Percentiles rank a stretch among this genome's conserved stretches.
phyloP scores from a whole-genome alignment of 192 early-diverging fungal species.

The Podila clonocystis region DNA sequence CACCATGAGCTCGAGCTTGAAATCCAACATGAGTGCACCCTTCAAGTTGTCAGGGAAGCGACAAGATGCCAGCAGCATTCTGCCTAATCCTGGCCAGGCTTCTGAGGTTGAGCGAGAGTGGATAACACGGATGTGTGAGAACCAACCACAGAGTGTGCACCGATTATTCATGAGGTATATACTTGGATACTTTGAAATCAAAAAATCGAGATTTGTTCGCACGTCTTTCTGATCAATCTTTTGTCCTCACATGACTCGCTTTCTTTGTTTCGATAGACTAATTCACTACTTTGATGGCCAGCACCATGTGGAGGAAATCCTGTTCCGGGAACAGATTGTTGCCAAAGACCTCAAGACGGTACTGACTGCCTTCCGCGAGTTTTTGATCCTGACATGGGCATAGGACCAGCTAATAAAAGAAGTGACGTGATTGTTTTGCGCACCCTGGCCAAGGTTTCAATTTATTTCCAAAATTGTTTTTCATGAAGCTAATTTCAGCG shows the following conservation, averaged over 20 bases:
- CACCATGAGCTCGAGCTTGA: constrained; percentile 25
- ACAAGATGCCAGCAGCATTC: constrained; percentile 47
- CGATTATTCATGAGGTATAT: constrained; percentile 71
- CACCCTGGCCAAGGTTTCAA: too few relatives aligned
- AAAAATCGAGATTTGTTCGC: background rate
- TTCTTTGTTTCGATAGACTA: constrained; percentile 53
- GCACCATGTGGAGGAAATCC: constrained; percentile 83
- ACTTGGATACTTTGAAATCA: background rate
- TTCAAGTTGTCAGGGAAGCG: constrained; percentile 25
- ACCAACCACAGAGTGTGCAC: constrained; percentile 64
- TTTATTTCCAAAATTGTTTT: too few relatives aligned
- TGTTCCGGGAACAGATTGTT: constrained; percentile 51
- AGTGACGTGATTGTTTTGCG: too few relatives aligned
- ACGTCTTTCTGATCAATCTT: background rate
- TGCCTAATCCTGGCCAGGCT: constrained; percentile 58
- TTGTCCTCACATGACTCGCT: background rate
- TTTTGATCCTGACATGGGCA: constrained; percentile 44
- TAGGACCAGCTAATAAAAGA: background rate
- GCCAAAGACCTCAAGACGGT: constrained; percentile 51
- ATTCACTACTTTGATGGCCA: constrained; percentile 82
- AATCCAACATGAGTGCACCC: constrained; percentile 28
- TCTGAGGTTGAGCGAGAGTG: constrained; percentile 60
- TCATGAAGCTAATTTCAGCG: background rate
- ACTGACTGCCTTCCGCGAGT: constrained; percentile 35
- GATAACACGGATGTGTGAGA: constrained; percentile 58